phyloP scores from a whole-genome alignment of 192 early-diverging fungal species.

The Geranomyces michiganensis region DNA sequence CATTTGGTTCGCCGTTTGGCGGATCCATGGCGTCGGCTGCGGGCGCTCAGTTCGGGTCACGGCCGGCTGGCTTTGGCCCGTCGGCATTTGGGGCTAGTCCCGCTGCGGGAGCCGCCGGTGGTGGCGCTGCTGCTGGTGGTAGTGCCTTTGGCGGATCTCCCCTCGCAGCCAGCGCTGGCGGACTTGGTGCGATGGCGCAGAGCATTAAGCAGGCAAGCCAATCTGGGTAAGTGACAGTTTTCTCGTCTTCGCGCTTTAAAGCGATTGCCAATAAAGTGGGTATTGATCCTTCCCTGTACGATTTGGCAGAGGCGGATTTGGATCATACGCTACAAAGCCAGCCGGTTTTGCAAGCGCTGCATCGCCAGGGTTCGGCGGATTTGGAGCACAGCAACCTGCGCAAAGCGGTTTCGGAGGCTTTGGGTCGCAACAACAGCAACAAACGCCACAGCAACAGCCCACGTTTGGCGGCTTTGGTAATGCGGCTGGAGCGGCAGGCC shows the following conservation, averaged over 20 bases:
- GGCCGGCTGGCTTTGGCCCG: conserved; percentile 6
- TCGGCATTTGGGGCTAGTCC: conserved; percentile 2
- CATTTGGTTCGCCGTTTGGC: conserved; percentile 7
- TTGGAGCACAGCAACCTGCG: conserved; percentile 3
- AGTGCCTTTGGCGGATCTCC: not conserved
- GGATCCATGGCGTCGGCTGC: conserved; percentile 15
- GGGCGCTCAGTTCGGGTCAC: conserved; percentile 19
- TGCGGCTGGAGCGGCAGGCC: not conserved
- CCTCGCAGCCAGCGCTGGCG: not conserved
- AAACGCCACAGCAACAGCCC: conserved; percentile 5
- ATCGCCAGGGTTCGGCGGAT: conserved; percentile 6
- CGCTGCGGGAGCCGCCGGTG: not conserved
- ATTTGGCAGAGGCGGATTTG: conserved; percentile 3
- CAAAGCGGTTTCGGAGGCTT: conserved; percentile 7
- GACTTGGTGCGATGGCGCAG: conserved; percentile 6
- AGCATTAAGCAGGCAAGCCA: conserved; percentile 20
- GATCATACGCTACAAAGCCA: not conserved
- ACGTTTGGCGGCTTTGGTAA: conserved; percentile 5
- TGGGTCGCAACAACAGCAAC: conserved; percentile 4
- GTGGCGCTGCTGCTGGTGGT: not conserved
- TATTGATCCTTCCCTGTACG: not conserved
- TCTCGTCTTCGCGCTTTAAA: not conserved
- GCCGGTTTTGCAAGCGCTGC: not conserved
- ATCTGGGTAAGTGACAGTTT: conserved; percentile 5
- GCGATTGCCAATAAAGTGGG: not conserved